Conservation (phyloP, 257 asterid species). For the Solanum chmielewskii region DNA sequence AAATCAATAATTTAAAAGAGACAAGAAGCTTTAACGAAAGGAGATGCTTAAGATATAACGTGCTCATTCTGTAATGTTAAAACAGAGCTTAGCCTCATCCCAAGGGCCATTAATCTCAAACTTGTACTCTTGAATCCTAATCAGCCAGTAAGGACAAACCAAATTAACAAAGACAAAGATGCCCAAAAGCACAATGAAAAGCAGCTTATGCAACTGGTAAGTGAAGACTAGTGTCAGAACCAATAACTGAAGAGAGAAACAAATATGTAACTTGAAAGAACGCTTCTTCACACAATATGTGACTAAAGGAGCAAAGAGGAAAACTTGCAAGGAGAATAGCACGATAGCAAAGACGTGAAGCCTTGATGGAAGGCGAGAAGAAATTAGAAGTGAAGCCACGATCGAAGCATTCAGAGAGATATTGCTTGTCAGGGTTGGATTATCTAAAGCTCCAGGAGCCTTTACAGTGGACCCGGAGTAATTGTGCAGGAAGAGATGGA, state of each 20-base stretch:
- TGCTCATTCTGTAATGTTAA: slow-evolving; percentile 51
- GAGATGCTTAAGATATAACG: neutral
- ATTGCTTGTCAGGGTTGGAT: slow-evolving; percentile 33
- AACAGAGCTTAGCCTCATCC: slow-evolving; percentile 96
- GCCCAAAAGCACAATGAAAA: slow-evolving; percentile 43
- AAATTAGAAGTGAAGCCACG: slow-evolving; percentile 81
- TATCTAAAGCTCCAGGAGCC: slow-evolving; percentile 56
- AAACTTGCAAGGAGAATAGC: slow-evolving; percentile 79
- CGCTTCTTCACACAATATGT: slow-evolving; percentile 55
- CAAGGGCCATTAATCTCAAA: slow-evolving; percentile 96
- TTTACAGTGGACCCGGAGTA: slow-evolving; percentile 35
- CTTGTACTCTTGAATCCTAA: slow-evolving; percentile 80
- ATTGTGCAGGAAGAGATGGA: slow-evolving; percentile 35
- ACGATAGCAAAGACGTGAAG: slow-evolving; percentile 70
- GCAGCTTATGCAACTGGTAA: slow-evolving; percentile 38
- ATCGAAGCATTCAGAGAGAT: slow-evolving; percentile 61
- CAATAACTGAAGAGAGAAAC: slow-evolving; percentile 51
- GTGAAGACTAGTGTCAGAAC: slow-evolving; percentile 32
- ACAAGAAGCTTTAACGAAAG: neutral
- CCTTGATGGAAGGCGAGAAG: slow-evolving; percentile 87
- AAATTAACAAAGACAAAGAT: slow-evolving; percentile 58
- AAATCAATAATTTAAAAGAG: neutral
- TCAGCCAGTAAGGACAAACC: slow-evolving; percentile 87
- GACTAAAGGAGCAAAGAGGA: slow-evolving; percentile 80
- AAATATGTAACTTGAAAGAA: slow-evolving; percentile 59